Evolutionary conservation across 169 alveolate genomes (phyloP).

Genomic region (Eimeria tenella): DNA sequence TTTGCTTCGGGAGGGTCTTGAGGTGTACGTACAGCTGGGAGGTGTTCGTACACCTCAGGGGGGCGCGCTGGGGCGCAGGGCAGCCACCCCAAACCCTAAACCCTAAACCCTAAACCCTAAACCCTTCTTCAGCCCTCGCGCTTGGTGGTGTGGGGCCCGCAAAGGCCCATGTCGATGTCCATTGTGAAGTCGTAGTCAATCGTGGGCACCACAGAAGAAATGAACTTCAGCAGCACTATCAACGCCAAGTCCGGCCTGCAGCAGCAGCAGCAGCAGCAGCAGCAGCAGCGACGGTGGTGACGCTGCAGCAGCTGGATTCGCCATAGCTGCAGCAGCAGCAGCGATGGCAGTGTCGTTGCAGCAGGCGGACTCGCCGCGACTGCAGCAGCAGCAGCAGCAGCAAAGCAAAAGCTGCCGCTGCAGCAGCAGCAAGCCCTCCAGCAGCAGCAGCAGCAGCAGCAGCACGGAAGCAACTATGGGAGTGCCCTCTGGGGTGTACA

Average conservation of each 20-base stretch:
- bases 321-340: background rate
- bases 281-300: background rate
- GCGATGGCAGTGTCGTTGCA: too few relatives aligned
- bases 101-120: too few relatives aligned
- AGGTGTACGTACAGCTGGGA: too few relatives aligned
- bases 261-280: slow-evolving; percentile 29
- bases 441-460: background rate
- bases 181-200: slow-evolving; percentile 93
- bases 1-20: too few relatives aligned
- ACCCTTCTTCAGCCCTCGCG: background rate
- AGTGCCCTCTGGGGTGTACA: background rate
- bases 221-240: slow-evolving; percentile 90
- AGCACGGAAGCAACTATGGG: too few relatives aligned
- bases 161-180: slow-evolving; percentile 85
- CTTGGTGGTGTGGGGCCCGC: slow-evolving; percentile 34
- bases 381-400: slow-evolving; percentile 9
- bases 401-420: background rate
- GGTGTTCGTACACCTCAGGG: too few relatives aligned
- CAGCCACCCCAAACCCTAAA: too few relatives aligned
- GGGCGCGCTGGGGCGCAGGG: too few relatives aligned
- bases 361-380: too few relatives aligned
- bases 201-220: slow-evolving; percentile 93
- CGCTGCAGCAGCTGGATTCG: background rate
- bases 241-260: slow-evolving; percentile 87
- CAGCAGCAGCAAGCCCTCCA: background rate